Conservation (phyloP, 1,139 yeast genomes). For the Diutina siamensis region DNA sequence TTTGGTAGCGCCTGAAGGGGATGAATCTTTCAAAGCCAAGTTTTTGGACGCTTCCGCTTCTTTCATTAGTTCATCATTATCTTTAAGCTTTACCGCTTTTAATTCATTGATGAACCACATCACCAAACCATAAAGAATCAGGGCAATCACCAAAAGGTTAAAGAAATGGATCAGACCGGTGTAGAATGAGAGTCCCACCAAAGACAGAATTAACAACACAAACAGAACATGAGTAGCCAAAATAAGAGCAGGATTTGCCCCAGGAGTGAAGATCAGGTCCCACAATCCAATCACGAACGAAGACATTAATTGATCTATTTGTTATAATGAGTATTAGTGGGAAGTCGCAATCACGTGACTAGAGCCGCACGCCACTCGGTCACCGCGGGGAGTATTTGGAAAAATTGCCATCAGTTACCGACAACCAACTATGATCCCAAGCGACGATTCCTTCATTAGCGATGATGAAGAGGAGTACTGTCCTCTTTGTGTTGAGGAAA, state of each 20-base stretch:
- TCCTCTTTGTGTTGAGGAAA: constrained; percentile 94
- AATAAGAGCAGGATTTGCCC: constrained; percentile 78
- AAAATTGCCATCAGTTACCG: constrained; percentile 1
- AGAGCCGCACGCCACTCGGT: not conserved
- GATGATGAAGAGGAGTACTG: constrained; percentile 77
- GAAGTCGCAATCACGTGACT: not conserved
- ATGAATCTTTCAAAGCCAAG: too few relatives aligned
- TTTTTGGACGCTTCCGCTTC: constrained; percentile 9
- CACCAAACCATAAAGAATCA: constrained; percentile 63
- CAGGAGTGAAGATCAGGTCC: constrained; percentile 92
- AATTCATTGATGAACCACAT: constrained; percentile 83
- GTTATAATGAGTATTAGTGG: not conserved
- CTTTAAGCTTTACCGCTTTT: constrained; percentile 37
- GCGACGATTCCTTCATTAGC: constrained; percentile 46
- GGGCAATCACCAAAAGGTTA: constrained; percentile 58
- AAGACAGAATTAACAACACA: constrained; percentile 37
- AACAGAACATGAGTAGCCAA: constrained; percentile 72
- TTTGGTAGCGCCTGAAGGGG: not conserved
- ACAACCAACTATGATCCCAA: constrained; percentile 3
- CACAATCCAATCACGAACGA: constrained; percentile 61
- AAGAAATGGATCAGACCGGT: constrained; percentile 70
- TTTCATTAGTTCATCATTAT: constrained; percentile 22
- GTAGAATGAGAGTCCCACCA: constrained; percentile 45
- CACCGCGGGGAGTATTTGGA: not conserved
- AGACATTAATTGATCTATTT: constrained; percentile 7